These are phyloP conservation scores for Paracamarosporium sp. DNA, from an alignment of 2,329 filamentous ascomycete genomes.

Conservation along the genomic window DNA sequence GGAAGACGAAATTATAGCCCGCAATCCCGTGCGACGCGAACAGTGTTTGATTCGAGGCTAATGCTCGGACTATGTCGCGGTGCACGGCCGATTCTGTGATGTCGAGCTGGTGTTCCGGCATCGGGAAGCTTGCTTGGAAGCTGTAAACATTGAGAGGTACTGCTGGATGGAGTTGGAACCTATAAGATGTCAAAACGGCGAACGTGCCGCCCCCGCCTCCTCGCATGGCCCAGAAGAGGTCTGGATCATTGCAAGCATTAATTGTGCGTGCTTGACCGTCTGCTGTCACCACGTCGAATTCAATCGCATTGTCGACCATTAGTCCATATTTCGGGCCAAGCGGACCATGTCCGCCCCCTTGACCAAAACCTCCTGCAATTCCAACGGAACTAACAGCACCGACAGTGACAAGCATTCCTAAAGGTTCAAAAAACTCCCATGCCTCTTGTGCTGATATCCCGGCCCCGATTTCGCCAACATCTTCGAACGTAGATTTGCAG, in stretches of 20 bases:
- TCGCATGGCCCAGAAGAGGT: slow-evolving; percentile 47
- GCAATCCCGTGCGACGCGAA: slow-evolving; percentile 40
- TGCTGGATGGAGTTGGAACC: slow-evolving; percentile 42
- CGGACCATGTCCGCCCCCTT: slow-evolving; percentile 63
- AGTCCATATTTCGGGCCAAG: slow-evolving; percentile 55
- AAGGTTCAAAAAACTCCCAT: slow-evolving; percentile 42
- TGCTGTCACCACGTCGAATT: slow-evolving; percentile 44
- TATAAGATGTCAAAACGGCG: slow-evolving; percentile 44
- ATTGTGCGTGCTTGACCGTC: slow-evolving; percentile 38
- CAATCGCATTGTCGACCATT: slow-evolving; percentile 45
- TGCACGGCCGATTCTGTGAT: slow-evolving; percentile 40
- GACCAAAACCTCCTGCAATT: slow-evolving; percentile 51
- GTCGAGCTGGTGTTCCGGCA: slow-evolving; percentile 26
- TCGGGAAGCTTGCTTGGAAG: slow-evolving; percentile 39
- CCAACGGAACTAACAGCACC: slow-evolving; percentile 55
- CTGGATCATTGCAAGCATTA: slow-evolving; percentile 41
- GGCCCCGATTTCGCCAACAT: slow-evolving; percentile 43
- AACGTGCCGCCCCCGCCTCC: slow-evolving; percentile 46
- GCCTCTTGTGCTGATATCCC: slow-evolving; percentile 44
- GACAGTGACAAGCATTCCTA: slow-evolving; percentile 43
- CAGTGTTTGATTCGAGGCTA: slow-evolving; percentile 37
- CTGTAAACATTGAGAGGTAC: slow-evolving; percentile 44
- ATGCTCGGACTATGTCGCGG: slow-evolving; percentile 36
- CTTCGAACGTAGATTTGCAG: slow-evolving; percentile 33
- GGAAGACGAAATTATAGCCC: slow-evolving; percentile 44